Base-by-base conservation (phyloP, 2,329 filamentous ascomycete genomes). In the Monosporascus sp. region DNA sequence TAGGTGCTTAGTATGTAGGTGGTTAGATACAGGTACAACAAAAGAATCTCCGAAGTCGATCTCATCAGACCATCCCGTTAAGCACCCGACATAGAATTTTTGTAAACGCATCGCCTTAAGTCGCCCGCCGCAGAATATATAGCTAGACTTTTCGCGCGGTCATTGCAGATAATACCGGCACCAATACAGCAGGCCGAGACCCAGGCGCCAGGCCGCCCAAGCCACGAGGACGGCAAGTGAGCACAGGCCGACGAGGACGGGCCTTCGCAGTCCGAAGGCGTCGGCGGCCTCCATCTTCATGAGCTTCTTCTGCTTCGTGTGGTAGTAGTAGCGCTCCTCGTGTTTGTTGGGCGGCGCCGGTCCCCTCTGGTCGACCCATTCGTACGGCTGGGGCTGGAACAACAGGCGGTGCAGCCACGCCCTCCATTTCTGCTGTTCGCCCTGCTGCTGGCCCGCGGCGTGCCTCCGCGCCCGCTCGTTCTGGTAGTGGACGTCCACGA, bases 231-330 rank as follows among this genome's bases (percentile, higher is more conserved):
- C 59, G 5, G 64, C 59, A 27, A 72, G 59, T 18, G 75, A 62
- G 8, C 70, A 71, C 61, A 88, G 64, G 2, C 68, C 72, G 4
- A 77, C 63, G 24, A 86, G 69, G n/a, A 88, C 76, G 20, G 71
- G 71, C 11, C 73, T 70, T 24, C 82, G 76, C 65, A 87, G 73
- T 64, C 80, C 77, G 57, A 88, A 83, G 3, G 85, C 85, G 62
- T 88, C 83, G 3, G 74, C 75, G 17, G 84, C 75, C 65, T 88
- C 82, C 74, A 85, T 72, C 64, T 72, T 78, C 62, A 85, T 77
- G 50, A 88, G 72, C 65, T 84, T 82, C 55, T 78, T 74, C 68
- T 83, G 79, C 65, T 81, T 78, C 58, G 73, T 77, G 67, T 80
- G 79, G 57, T 81, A 82, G 59, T 78, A 77, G 66, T 70, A 74